phyloP scores from a whole-genome alignment of 192 early-diverging fungal genomes.

The Rhizophagus clarus region DNA sequence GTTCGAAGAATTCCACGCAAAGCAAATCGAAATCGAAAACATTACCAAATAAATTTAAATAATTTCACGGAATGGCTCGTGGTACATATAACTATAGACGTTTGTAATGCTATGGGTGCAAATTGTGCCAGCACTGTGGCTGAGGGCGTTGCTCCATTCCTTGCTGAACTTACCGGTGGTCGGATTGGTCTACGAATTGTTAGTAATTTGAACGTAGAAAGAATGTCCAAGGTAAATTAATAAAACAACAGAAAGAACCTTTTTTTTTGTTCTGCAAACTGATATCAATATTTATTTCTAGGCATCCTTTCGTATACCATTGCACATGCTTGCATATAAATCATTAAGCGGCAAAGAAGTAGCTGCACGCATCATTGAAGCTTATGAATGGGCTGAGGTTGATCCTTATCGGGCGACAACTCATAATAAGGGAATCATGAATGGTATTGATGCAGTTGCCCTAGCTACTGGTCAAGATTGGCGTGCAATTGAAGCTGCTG shows the following conservation, averaged over 20 bases:
- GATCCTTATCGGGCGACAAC: constrained; percentile 75
- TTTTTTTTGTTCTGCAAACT: constrained; percentile 15
- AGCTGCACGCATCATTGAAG: constrained; percentile 66
- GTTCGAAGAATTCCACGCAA: constrained; percentile 51
- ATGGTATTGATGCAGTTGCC: constrained; percentile 78
- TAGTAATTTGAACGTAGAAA: constrained; percentile 67
- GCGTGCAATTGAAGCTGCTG: constrained; percentile 74
- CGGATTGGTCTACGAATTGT: constrained; percentile 68
- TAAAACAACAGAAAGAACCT: not conserved
- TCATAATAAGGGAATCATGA: constrained; percentile 84
- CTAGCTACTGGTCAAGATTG: constrained; percentile 79
- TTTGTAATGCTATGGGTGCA: constrained; percentile 81
- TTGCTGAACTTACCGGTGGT: constrained; percentile 56
- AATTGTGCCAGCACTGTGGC: constrained; percentile 71
- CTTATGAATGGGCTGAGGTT: constrained; percentile 67
- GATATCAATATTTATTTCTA: not conserved
- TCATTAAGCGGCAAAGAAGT: constrained; percentile 61
- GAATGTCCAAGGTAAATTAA: constrained; percentile 57
- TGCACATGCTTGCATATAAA: constrained; percentile 66
- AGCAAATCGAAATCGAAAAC: constrained; percentile 20
- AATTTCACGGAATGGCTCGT: constrained; percentile 61
- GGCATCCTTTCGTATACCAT: constrained; percentile 63
- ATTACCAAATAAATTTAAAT: constrained; percentile 6
- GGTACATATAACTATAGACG: constrained; percentile 75
- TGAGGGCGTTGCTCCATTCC: constrained; percentile 65